Base-by-base conservation (phyloP, 176 grass and related monocot species). In the Lolium perenne region DNA sequence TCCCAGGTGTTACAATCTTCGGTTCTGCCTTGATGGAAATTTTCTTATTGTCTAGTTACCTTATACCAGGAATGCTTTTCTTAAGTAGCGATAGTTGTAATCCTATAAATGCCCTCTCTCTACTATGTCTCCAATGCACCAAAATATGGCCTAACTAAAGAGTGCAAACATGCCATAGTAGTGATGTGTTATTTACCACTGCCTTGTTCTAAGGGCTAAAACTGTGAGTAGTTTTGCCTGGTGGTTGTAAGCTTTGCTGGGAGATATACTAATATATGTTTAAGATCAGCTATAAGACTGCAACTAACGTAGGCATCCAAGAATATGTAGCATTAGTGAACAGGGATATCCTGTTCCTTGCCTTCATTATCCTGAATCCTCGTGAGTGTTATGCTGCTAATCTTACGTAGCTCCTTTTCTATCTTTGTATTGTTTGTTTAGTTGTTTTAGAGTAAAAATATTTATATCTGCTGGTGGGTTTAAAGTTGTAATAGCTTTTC, bases 401-500 rank as follows among this genome's bases (percentile, higher is more conserved):
- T 81, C 18, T 54, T 58, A 18, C 55, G 21, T 69, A 70, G 18
- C 49, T 66, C n/a, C 5, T 25, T 16, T 66, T 64, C 56, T 17
- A 74, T 32, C 38, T 68, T 66, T 6, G 38, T 85, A 77, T 46
- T 84, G 5, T 83, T 75, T 84, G 16, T 83, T 68, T 71, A 21
- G 18, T 46, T 87, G 40, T 78, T 79, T 63, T 21, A 64, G 69
- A 47, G 17, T 66, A 32, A 88, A 65, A 65, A 25, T 82, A 79
- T 72, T 69, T 57, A 11, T 68, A 47, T 23, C 0, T 57, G 49
- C 60, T 89, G 23, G 46, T 63, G 58, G 71, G 10, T 71, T 49
- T 54, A n/a, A 79, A 32, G 81, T 74, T 35, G 7, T 87, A 83
- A 77, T 23, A 14, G 63, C 3, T 66, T 74, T 89, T 80, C 38